Evolutionary conservation across 176 grass and related monocot genomes (phyloP).

Genomic region (Chloris gayana): DNA sequence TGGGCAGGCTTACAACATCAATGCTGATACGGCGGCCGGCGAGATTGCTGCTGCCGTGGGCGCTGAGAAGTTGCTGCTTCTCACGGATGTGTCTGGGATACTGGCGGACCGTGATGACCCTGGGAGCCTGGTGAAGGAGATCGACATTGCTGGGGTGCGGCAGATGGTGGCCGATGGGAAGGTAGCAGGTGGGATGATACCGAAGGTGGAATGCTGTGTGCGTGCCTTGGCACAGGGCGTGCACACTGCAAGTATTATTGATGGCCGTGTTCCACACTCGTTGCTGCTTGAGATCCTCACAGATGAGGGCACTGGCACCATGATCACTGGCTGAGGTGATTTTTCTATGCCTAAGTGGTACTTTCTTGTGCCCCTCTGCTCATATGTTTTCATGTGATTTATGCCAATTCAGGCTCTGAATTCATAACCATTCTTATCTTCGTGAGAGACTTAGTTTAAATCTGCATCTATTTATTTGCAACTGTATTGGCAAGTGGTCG

Average conservation of each 20-base stretch:
- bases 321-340: slow-evolving; percentile 60
- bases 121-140: slow-evolving; percentile 67
- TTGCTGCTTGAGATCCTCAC: slow-evolving; percentile 74
- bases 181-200: slow-evolving; percentile 83
- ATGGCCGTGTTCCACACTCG: slow-evolving; percentile 63
- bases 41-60: slow-evolving; percentile 68
- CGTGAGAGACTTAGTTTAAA: neutral
- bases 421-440: neutral
- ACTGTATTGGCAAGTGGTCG: neutral
- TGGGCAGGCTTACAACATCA: slow-evolving; percentile 70
- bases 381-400: slow-evolving; percentile 5
- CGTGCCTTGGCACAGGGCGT: slow-evolving; percentile 67
- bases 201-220: slow-evolving; percentile 70
- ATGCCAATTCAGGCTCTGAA: slow-evolving; percentile 9
- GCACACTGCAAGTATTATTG: slow-evolving; percentile 71
- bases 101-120: slow-evolving; percentile 62
- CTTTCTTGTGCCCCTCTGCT: slow-evolving; percentile 5
- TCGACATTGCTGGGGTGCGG: slow-evolving; percentile 53
- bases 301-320: slow-evolving; percentile 71
- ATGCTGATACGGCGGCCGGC: slow-evolving; percentile 58
- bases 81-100: slow-evolving; percentile 72
- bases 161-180: slow-evolving; percentile 63
- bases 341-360: slow-evolving; percentile 29
- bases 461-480: neutral
- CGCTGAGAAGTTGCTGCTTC: slow-evolving; percentile 66